These are phyloP conservation scores for Acacia confusa DNA, from an alignment of 306 rosid species.

Conservation along the genomic window DNA sequence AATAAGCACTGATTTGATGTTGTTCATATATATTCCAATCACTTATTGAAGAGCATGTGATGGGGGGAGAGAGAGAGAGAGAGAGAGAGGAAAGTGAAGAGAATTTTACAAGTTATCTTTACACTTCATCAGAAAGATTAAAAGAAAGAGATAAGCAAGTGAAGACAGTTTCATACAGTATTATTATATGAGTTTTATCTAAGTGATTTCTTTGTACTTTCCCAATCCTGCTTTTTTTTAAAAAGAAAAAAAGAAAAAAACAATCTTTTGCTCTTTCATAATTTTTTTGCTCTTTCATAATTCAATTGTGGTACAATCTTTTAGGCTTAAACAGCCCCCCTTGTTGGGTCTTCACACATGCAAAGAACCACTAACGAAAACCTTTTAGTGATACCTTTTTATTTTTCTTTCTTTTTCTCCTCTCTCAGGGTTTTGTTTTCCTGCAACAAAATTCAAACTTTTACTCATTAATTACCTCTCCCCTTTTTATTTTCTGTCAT, in stretches of 20 bases:
- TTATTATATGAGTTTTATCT: neutral
- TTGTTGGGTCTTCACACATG: conserved; percentile 1
- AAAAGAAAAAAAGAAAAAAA: too few species aligned
- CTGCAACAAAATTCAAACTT: conserved; percentile 14
- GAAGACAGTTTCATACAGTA: neutral
- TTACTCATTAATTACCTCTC: neutral
- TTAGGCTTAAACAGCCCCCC: conserved; percentile 34
- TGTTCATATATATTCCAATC: conserved; percentile 23
- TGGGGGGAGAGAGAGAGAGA: neutral
- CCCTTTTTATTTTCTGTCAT: neutral
- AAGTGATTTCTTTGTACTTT: conserved; percentile 10
- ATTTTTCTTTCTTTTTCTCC: neutral
- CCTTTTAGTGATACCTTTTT: neutral
- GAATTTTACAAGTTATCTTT: conserved; percentile 17
- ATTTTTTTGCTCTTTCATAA: conserved; percentile 6
- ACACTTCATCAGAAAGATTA: conserved; percentile 17
- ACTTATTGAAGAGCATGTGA: neutral
- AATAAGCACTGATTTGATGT: conserved; percentile 24
- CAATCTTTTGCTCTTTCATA: conserved; percentile 4
- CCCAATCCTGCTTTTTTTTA: conserved; percentile 5
- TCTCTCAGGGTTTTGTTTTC: neutral
- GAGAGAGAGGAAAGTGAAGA: neutral
- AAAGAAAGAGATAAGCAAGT: conserved; percentile 24
- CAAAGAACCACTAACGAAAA: conserved; percentile 20
- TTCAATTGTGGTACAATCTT: conserved; percentile 33